Conservation (phyloP, 441 rosid species). For the Cnidoscolus chayamansa region DNA sequence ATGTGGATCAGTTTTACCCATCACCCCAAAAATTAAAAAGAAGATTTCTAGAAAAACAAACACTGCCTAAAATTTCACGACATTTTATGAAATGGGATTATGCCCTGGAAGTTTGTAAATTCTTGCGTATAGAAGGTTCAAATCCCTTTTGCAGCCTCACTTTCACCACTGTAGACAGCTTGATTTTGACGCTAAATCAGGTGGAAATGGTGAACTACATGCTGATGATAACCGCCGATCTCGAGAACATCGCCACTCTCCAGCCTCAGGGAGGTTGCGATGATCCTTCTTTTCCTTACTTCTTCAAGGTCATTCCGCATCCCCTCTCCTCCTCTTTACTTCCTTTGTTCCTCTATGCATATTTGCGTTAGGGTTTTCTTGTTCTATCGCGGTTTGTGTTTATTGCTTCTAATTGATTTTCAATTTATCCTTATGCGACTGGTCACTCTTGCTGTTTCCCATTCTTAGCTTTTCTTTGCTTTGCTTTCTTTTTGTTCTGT, state of each 20-base stretch:
- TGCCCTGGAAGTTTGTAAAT: too few species aligned
- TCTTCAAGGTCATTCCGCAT: constrained; percentile 62
- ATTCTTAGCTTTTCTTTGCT: not conserved
- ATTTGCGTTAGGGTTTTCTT: not conserved
- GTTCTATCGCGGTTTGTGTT: not conserved
- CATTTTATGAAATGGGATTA: too few species aligned
- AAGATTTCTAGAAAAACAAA: too few species aligned
- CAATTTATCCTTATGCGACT: not conserved
- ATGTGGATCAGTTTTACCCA: too few species aligned
- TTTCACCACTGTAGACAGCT: constrained; percentile 9
- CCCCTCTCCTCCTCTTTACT: not conserved
- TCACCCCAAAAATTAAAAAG: too few species aligned
- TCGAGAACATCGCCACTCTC: constrained; percentile 70
- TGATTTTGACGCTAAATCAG: constrained; percentile 19
- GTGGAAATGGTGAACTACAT: constrained; percentile 69
- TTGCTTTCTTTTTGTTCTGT: not conserved
- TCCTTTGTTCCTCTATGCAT: not conserved
- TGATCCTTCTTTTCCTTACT: constrained; percentile 63
- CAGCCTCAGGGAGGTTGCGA: constrained; percentile 84
- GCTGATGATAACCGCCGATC: constrained; percentile 74
- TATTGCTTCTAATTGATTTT: not conserved
- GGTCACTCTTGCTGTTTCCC: constrained; percentile 10
- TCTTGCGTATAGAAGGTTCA: too few species aligned
- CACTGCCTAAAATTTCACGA: too few species aligned
- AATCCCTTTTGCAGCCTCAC: too few species aligned